These are phyloP conservation scores for Parasitella parasitica DNA, from an alignment of 371 early-diverging fungal genomes.

Conservation along the genomic window DNA sequence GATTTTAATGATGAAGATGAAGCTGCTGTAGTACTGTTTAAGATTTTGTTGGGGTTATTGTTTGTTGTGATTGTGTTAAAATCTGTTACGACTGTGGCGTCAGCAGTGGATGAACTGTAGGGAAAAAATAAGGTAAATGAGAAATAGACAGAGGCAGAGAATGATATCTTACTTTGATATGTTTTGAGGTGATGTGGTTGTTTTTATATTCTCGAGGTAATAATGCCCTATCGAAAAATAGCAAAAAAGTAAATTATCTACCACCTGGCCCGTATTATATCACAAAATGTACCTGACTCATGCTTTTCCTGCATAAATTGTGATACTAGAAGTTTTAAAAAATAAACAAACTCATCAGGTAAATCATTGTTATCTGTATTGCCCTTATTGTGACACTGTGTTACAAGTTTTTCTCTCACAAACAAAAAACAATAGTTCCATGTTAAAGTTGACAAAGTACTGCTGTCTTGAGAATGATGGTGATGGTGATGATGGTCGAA, in stretches of 20 bases:
- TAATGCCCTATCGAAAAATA: background rate
- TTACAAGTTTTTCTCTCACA: constrained; percentile 42
- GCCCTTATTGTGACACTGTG: constrained; percentile 21
- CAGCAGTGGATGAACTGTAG: background rate
- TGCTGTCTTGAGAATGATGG: background rate
- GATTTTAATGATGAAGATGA: constrained; percentile 23
- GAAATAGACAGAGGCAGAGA: background rate
- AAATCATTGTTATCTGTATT: constrained; percentile 2
- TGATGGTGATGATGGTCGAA: background rate
- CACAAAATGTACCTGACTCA: constrained; percentile 7
- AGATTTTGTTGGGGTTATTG: background rate
- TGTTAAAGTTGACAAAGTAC: background rate
- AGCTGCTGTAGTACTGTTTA: background rate
- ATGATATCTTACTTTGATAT: constrained; percentile 2
- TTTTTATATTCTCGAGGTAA: background rate
- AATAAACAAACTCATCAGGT: constrained; percentile 29
- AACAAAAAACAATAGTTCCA: constrained; percentile 42
- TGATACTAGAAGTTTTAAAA: constrained; percentile 29
- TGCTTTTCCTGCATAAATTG: constrained; percentile 31
- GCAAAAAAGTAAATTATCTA: constrained; percentile 6
- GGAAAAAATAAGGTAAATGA: background rate
- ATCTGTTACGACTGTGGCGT: background rate
- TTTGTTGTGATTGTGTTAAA: background rate
- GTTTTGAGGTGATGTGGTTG: constrained; percentile 14
- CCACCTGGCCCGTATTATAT: background rate